phyloP scores from a whole-genome alignment of 768 basidiomycete genomes.

The Antrodiella citrinella region DNA sequence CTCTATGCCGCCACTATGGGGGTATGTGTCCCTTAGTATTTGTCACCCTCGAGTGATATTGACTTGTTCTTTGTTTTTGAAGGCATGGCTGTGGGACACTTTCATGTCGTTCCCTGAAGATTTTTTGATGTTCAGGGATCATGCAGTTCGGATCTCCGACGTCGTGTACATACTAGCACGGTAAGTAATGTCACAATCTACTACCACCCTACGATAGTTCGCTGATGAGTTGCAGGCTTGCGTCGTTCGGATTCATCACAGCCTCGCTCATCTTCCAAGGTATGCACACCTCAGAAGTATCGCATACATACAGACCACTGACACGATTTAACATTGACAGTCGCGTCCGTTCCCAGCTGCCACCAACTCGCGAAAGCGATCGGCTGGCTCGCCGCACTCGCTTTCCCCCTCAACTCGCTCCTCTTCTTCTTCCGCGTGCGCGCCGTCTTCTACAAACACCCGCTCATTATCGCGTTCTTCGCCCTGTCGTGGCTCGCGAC shows the following conservation, averaged over 20 bases:
- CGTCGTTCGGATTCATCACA: slow-evolving; percentile 1
- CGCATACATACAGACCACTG: background rate
- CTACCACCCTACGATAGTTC: too few relatives aligned
- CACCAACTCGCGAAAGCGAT: background rate
- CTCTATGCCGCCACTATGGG: background rate
- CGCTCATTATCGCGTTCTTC: slow-evolving; percentile 16
- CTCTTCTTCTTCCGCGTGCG: slow-evolving; percentile 33
- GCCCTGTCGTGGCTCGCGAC: slow-evolving; percentile 26
- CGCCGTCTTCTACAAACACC: slow-evolving; percentile 23
- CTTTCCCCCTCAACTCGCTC: slow-evolving; percentile 21
- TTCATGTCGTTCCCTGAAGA: slow-evolving; percentile 1
- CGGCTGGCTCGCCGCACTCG: background rate
- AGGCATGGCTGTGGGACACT: slow-evolving; percentile 6
- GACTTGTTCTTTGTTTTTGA: background rate
- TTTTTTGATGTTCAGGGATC: background rate
- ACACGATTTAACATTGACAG: background rate
- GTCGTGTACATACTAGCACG: background rate
- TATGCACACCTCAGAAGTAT: too few relatives aligned
- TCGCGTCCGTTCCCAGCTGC: slow-evolving; percentile 3
- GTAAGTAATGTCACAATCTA: background rate
- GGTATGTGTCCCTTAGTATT: background rate
- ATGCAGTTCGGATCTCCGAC: background rate
- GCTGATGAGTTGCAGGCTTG: background rate
- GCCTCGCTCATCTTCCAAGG: slow-evolving; percentile 3
- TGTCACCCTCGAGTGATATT: background rate